A percentile compares a stretch with the other conserved stretches of the same genome.
Evolutionary conservation across 139 green algal species (phyloP).

Genomic region (Tetratostichococcus sp.): DNA sequence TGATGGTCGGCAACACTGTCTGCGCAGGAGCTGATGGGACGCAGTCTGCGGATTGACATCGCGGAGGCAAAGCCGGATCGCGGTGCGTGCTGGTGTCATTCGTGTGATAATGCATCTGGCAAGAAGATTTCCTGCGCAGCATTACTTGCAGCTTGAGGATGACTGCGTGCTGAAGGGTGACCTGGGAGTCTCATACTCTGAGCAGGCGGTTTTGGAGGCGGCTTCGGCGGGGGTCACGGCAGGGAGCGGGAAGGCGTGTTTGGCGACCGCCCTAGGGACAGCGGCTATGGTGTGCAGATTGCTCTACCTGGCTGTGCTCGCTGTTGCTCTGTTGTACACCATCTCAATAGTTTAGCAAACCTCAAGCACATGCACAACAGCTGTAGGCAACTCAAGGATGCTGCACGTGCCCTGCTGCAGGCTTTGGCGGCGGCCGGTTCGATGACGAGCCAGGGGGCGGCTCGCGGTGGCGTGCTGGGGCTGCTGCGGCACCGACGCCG

Average conservation of each 20-base stretch:
- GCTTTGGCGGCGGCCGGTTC: background rate
- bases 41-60: slow-evolving; percentile 35
- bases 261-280: background rate
- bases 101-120: no score
- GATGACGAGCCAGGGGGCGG: background rate
- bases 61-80: slow-evolving; percentile 25
- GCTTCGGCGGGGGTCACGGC: background rate
- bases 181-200: no score
- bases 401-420: background rate
- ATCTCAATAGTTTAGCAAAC: no score
- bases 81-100: background rate
- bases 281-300: slow-evolving; percentile 3
- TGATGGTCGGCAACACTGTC: no score
- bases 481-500: background rate
- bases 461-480: slow-evolving; percentile 8
- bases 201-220: slow-evolving; percentile 2
- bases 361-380: no score
- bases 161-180: no score
- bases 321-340: no score
- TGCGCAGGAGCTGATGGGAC: slow-evolving; percentile 23
- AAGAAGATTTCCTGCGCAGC: no score
- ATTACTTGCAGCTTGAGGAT: no score
- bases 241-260: background rate
- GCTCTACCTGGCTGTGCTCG: no score
- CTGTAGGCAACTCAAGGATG: no score